These are phyloP conservation scores for Lasiodiplodia sp. DNA, from an alignment of 2,329 filamentous ascomycete genomes.

Conservation along the genomic window DNA sequence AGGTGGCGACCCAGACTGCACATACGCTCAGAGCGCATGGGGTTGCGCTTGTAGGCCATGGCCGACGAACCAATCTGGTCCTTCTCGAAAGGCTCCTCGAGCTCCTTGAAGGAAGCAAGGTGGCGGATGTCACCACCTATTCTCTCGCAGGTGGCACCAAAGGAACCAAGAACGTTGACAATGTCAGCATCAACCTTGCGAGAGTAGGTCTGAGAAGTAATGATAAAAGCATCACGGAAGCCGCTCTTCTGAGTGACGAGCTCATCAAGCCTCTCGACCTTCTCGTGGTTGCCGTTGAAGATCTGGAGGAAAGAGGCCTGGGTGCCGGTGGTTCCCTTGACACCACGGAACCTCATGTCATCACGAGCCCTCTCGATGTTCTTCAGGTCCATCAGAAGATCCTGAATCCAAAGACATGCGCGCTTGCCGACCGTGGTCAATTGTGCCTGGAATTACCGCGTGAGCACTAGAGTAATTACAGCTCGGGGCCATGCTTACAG, in stretches of 20 bases:
- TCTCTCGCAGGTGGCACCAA: conserved; percentile 79
- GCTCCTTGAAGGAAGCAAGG: conserved; percentile 77
- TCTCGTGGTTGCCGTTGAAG: conserved; percentile 66
- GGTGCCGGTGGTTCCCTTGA: conserved; percentile 44
- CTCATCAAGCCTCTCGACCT: conserved; percentile 69
- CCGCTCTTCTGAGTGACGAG: conserved; percentile 72
- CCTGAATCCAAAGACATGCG: conserved; percentile 75
- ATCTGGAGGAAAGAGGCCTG: conserved; percentile 80
- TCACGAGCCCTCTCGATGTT: conserved; percentile 73
- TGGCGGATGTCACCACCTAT: conserved; percentile 79
- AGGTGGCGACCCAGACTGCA: conserved; percentile 66
- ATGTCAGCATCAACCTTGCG: conserved; percentile 83
- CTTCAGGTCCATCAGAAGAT: conserved; percentile 77
- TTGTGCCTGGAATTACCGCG: conserved; percentile 47
- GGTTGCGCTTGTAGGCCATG: conserved; percentile 71
- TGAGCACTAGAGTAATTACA: conserved; percentile 43
- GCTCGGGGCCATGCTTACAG: conserved; percentile 42
- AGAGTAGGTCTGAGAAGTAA: conserved; percentile 78
- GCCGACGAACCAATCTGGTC: conserved; percentile 73
- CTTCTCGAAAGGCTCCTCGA: conserved; percentile 84
- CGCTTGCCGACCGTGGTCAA: conserved; percentile 73
- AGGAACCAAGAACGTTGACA: conserved; percentile 79
- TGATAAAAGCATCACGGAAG: conserved; percentile 66
- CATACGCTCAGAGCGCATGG: conserved; percentile 67
- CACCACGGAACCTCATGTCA: conserved; percentile 76